Conservation (phyloP, 495 filamentous ascomycete genomes). For the Cudoniella acicularis region DNA sequence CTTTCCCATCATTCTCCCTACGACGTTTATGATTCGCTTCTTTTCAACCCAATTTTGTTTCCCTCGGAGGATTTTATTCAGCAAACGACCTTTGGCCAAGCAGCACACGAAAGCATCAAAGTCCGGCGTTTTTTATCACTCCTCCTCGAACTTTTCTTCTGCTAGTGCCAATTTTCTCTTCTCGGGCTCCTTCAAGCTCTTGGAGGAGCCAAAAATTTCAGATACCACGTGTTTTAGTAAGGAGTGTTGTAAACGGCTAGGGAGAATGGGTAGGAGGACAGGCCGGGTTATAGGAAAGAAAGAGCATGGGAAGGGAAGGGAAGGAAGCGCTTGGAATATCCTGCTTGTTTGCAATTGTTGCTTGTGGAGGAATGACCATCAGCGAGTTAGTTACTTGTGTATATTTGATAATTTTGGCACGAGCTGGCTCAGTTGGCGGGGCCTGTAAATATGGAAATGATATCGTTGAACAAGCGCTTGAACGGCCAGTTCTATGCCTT, state of each 20-base stretch:
- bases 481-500: not conserved
- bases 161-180: constrained; percentile 1
- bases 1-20: constrained; percentile 1
- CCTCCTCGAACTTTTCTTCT: not conserved
- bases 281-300: not conserved
- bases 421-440: constrained; percentile 12
- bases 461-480: not conserved
- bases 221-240: constrained; percentile 22
- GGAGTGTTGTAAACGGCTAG: constrained; percentile 1
- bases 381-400: constrained; percentile 3
- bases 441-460: constrained; percentile 20
- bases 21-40: constrained; percentile 16
- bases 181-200: constrained; percentile 5
- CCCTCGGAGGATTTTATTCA: not conserved
- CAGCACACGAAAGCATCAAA: constrained; percentile 1
- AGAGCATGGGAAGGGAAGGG: not conserved
- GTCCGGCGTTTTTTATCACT: not conserved
- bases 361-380: not conserved
- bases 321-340: not conserved
- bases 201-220: not conserved
- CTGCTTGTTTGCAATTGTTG: not conserved
- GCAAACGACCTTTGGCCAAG: not conserved
- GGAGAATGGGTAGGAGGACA: not conserved
- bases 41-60: not conserved
- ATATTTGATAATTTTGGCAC: constrained; percentile 18